Percentiles rank a stretch among this genome's conserved stretches.
Conservation (phyloP, 345 rosid species). For the Gossypium longicalyx region DNA sequence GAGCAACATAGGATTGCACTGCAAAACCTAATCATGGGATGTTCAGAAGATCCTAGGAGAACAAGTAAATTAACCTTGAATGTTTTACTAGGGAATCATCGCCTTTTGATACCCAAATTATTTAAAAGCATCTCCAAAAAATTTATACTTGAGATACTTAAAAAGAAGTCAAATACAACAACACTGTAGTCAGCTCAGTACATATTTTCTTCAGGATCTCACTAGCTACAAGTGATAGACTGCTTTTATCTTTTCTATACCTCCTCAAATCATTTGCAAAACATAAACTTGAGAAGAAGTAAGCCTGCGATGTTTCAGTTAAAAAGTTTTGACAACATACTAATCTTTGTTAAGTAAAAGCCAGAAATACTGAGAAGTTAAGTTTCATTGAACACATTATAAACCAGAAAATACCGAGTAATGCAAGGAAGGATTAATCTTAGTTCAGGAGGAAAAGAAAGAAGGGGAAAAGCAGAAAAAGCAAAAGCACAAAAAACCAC, state of each 20-base stretch:
- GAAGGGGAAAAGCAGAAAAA: not conserved
- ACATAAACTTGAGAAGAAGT: not conserved
- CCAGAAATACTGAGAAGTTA: not conserved
- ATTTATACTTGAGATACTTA: not conserved
- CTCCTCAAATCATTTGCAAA: not conserved
- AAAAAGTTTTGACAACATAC: not conserved
- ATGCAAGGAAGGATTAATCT: not conserved
- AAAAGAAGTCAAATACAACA: not conserved
- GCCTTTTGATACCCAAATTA: not conserved
- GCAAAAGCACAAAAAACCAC: not conserved
- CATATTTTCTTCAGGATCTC: not conserved
- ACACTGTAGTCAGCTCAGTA: not conserved
- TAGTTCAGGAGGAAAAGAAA: not conserved
- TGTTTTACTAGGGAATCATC: not conserved
- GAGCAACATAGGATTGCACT: not conserved
- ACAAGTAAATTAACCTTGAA: slow-evolving; percentile 7
- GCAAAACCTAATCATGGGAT: not conserved
- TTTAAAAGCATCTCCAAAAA: not conserved
- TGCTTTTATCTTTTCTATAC: not conserved
- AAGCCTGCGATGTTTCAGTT: not conserved
- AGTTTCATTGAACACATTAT: not conserved
- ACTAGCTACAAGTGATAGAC: not conserved
- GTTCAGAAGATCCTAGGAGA: not conserved
- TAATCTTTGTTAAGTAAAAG: not conserved
- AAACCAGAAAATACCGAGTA: not conserved